A percentile compares a stretch with the other conserved stretches of the same genome.
Conservation (phyloP, 805 yeast genomes). For the Naumovozyma castellii region DNA sequence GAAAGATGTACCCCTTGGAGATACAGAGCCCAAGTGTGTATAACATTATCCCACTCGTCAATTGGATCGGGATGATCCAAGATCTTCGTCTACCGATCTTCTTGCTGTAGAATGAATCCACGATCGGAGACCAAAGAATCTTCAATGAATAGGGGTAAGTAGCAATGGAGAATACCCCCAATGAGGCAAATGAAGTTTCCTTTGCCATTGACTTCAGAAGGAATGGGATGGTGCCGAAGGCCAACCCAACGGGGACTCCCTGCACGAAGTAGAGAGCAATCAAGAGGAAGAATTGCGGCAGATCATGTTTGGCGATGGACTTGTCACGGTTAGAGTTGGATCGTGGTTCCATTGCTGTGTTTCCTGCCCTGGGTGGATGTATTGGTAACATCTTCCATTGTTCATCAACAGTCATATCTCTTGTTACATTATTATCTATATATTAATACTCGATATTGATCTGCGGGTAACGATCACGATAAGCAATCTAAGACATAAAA, state of each 20-base stretch:
- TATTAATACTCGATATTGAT: too few relatives aligned
- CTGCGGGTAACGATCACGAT: too few relatives aligned
- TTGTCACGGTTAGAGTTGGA: not conserved
- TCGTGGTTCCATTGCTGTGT: not conserved
- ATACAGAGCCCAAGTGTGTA: slow-evolving; percentile 46
- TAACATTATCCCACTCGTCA: slow-evolving; percentile 62
- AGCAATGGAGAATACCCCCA: slow-evolving; percentile 84
- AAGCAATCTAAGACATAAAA: too few relatives aligned
- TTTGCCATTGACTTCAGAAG: slow-evolving; percentile 54
- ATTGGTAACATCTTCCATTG: too few relatives aligned
- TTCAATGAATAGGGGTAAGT: slow-evolving; percentile 92
- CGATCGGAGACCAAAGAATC: slow-evolving; percentile 90
- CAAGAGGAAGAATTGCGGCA: slow-evolving; percentile 65
- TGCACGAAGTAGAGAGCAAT: slow-evolving; percentile 74
- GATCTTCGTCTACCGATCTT: slow-evolving; percentile 73
- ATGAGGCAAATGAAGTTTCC: slow-evolving; percentile 73
- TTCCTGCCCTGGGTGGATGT: too few relatives aligned
- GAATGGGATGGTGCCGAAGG: slow-evolving; percentile 91
- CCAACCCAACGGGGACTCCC: slow-evolving; percentile 95
- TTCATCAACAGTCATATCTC: too few relatives aligned
- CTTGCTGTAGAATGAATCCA: slow-evolving; percentile 70
- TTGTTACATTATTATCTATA: too few relatives aligned
- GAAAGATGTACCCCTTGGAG: slow-evolving; percentile 40
- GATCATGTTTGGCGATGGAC: slow-evolving; percentile 39
- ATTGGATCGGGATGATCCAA: slow-evolving; percentile 92